These are phyloP conservation scores for Aspergillus sp. DNA, from an alignment of 2,329 filamentous ascomycete species.

Conservation along the genomic window DNA sequence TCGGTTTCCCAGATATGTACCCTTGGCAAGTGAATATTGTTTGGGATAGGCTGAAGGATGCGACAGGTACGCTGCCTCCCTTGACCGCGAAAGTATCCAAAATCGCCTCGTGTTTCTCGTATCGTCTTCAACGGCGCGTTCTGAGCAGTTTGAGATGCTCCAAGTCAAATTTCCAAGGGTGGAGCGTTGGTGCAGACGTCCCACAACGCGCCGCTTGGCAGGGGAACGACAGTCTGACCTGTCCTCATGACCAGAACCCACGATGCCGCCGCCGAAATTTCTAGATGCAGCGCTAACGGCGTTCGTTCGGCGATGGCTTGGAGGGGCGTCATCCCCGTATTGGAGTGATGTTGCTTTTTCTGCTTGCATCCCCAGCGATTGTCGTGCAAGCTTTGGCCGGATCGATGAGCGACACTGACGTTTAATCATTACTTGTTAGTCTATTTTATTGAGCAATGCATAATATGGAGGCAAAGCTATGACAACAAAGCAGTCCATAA, in stretches of 20 bases:
- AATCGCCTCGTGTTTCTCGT: neutral
- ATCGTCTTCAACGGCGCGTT: neutral
- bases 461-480: neutral
- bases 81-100: neutral
- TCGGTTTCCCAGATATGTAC: neutral
- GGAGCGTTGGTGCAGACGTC: conserved; percentile 13
- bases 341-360: conserved; percentile 6
- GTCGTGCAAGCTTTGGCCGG: neutral
- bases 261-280: conserved; percentile 23
- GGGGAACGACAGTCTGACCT: conserved; percentile 19
- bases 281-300: conserved; percentile 26
- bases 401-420: neutral
- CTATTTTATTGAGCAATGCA: neutral
- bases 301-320: conserved; percentile 17
- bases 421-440: neutral
- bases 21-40: neutral
- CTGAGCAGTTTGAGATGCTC: conserved; percentile 3
- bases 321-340: conserved; percentile 3
- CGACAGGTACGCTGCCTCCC: neutral
- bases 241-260: conserved; percentile 9
- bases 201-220: conserved; percentile 26
- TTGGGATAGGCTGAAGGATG: neutral
- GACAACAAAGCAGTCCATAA: neutral
- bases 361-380: conserved; percentile 2
- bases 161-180: conserved; percentile 15